phyloP scores from a whole-genome alignment of 2,329 filamentous ascomycete species.

The Fusarium phyllophilum region DNA sequence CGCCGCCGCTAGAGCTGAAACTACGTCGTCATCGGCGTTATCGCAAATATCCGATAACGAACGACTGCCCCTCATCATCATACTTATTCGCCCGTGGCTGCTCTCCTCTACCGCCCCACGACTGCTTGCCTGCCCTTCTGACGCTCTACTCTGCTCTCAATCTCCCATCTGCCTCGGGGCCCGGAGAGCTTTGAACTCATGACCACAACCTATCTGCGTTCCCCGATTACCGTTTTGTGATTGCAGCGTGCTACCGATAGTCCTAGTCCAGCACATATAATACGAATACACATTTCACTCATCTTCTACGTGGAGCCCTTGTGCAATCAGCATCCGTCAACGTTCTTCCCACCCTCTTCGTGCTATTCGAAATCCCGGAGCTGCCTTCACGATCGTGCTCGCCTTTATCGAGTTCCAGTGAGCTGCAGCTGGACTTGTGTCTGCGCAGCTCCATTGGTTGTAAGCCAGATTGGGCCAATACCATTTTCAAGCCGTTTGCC shows the following conservation, averaged over 20 bases:
- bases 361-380: conserved; percentile 17
- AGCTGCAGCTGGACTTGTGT: conserved; percentile 5
- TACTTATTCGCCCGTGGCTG: conserved; percentile 18
- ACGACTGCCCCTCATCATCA: conserved; percentile 40
- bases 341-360: conserved; percentile 10
- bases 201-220: conserved; percentile 39
- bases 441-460: conserved; percentile 8
- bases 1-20: conserved; percentile 38
- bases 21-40: conserved; percentile 45
- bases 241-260: conserved; percentile 45
- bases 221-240: conserved; percentile 41
- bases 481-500: conserved; percentile 10
- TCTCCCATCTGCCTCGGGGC: conserved; percentile 18
- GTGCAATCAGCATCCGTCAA: conserved; percentile 19
- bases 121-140: conserved; percentile 10
- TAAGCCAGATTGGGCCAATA: conserved; percentile 1
- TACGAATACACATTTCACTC: conserved; percentile 38
- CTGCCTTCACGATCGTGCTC: conserved; percentile 1
- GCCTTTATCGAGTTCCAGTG: neutral
- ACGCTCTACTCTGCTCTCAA: conserved; percentile 13
- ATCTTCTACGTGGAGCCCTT: conserved; percentile 25
- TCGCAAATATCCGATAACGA: conserved; percentile 43
- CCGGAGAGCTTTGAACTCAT: conserved; percentile 37
- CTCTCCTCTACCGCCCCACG: conserved; percentile 11
- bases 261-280: conserved; percentile 44